Evolutionary conservation across 441 rosid genomes (phyloP).

Genomic region (Gossypium gossypioides): DNA sequence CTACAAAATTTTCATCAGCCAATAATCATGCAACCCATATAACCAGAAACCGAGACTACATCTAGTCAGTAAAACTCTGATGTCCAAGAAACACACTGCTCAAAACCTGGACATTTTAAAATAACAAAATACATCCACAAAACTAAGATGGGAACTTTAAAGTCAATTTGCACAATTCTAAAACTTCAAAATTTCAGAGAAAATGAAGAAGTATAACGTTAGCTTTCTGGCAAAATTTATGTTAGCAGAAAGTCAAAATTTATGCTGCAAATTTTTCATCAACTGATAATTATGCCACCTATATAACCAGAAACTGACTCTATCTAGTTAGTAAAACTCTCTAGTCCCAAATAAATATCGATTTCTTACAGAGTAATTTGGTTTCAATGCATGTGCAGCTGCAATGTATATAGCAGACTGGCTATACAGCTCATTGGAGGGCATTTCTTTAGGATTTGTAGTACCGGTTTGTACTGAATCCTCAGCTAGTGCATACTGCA

Average conservation of each 20-base stretch:
- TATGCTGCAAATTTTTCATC: not conserved
- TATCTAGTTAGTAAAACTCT: slow-evolving; percentile 20
- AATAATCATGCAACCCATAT: not conserved
- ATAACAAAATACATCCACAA: not conserved
- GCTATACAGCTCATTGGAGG: slow-evolving; percentile 83
- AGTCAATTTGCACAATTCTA: not conserved
- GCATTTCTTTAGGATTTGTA: slow-evolving; percentile 52
- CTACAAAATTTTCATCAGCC: not conserved
- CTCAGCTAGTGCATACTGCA: slow-evolving; percentile 96
- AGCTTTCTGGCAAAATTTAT: not conserved
- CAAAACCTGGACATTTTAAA: slow-evolving; percentile 49
- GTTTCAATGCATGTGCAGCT: slow-evolving; percentile 97
- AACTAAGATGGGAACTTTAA: not conserved
- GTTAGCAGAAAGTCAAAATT: not conserved
- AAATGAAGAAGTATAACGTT: not conserved
- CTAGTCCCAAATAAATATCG: not conserved
- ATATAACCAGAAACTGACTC: not conserved
- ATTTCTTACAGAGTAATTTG: slow-evolving; percentile 71
- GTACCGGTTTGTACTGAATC: slow-evolving; percentile 88
- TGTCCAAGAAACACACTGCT: slow-evolving; percentile 35
- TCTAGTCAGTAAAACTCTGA: slow-evolving; percentile 18
- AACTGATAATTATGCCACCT: not conserved
- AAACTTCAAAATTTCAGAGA: not conserved
- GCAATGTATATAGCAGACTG: slow-evolving; percentile 97
- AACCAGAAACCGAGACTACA: not conserved